Conservation (phyloP, 345 rosid genomes). For the Citrus glauca region DNA sequence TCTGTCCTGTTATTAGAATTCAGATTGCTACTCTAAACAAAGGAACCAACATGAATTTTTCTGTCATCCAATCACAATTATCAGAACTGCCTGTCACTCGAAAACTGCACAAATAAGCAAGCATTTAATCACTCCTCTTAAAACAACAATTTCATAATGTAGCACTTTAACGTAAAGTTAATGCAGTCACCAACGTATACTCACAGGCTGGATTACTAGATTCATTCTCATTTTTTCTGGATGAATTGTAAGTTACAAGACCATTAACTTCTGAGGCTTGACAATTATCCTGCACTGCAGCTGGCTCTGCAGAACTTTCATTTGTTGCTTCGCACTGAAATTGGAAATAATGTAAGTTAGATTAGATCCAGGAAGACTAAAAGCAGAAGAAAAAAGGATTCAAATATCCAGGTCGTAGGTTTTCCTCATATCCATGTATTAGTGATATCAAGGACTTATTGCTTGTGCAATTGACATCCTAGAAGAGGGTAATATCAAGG, state of each 20-base stretch:
- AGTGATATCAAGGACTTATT: neutral
- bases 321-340: conserved; percentile 28
- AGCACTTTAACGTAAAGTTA: neutral
- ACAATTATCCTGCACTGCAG: conserved; percentile 20
- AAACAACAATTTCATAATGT: neutral
- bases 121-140: neutral
- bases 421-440: neutral
- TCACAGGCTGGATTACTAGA: conserved; percentile 16
- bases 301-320: conserved; percentile 24
- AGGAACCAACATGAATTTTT: neutral
- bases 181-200: neutral
- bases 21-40: conserved; percentile 4
- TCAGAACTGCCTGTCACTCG: conserved; percentile 13
- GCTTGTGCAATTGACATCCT: neutral
- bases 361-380: neutral
- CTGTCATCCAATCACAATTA: conserved; percentile 4
- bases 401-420: neutral
- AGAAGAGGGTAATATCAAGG: neutral
- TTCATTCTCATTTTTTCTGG: conserved; percentile 19
- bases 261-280: conserved; percentile 24
- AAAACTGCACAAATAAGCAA: conserved; percentile 20
- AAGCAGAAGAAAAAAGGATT: neutral
- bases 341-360: neutral
- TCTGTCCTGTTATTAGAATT: conserved; percentile 8
- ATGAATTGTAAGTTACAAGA: conserved; percentile 14